These are phyloP conservation scores for Tilletia indica DNA, from an alignment of 1,284 basidiomycete species.

Conservation along the genomic window DNA sequence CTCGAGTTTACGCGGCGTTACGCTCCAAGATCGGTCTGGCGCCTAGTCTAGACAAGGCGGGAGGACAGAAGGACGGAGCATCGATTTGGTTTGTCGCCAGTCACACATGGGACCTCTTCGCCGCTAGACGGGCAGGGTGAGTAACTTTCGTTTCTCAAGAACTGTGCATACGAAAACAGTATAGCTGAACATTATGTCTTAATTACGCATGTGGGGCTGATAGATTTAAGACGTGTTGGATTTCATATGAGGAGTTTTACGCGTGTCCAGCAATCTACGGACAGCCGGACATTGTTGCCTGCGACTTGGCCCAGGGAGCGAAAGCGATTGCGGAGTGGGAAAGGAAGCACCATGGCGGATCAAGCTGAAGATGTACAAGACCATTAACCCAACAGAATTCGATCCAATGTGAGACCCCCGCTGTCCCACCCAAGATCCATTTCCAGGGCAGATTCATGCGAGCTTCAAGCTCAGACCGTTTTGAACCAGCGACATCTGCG, in stretches of 20 bases:
- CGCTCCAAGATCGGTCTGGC: constrained; percentile 4
- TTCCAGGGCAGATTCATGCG: too few species aligned
- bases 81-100: constrained; percentile 46
- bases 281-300: constrained; percentile 38
- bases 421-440: too few species aligned
- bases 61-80: constrained; percentile 1
- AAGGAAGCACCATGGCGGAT: constrained; percentile 7
- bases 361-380: too few species aligned
- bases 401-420: too few species aligned
- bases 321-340: constrained; percentile 39
- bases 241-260: constrained; percentile 45
- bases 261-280: constrained; percentile 35
- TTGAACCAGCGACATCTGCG: too few species aligned
- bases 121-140: constrained; percentile 27
- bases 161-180: too few species aligned
- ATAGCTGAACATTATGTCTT: too few species aligned
- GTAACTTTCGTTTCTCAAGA: constrained; percentile 20
- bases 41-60: constrained; percentile 10
- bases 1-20: constrained; percentile 38
- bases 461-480: constrained; percentile 28
- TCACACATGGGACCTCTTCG: constrained; percentile 40
- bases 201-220: not conserved
- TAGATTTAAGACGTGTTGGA: constrained; percentile 47
- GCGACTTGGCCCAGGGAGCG: constrained; percentile 35
- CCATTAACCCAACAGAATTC: too few species aligned